Percentiles rank a stretch among this genome's conserved stretches.
Evolutionary conservation across 2,329 filamentous ascomycete genomes (phyloP).

Genomic region (Aspergillus tanneri): DNA sequence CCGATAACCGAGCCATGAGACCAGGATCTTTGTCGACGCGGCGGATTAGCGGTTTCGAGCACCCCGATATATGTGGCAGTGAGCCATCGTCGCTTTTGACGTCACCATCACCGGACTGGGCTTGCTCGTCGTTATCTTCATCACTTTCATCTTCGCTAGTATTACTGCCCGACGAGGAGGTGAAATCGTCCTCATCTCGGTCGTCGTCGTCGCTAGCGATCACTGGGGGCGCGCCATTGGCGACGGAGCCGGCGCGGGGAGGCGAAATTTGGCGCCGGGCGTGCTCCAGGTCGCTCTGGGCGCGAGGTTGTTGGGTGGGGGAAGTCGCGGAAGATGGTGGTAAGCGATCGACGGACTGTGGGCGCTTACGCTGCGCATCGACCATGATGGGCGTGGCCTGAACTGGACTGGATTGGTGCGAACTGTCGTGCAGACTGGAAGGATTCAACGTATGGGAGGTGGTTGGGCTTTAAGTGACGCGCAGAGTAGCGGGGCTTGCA

Average conservation of each 20-base stretch:
- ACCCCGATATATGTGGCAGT: slow-evolving; percentile 32
- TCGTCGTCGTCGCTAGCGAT: slow-evolving; percentile 13
- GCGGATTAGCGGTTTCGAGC: slow-evolving; percentile 36
- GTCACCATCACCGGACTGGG: neutral
- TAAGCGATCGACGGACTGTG: slow-evolving; percentile 10
- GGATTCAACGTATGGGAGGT: no score
- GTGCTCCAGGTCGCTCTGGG: neutral
- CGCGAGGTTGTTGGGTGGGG: slow-evolving; percentile 8
- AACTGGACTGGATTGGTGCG: no score
- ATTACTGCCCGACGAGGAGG: slow-evolving; percentile 26
- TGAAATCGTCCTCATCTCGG: slow-evolving; percentile 26
- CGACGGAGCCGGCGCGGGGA: neutral
- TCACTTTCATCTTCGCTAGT: slow-evolving; percentile 25
- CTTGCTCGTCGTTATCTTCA: slow-evolving; percentile 13
- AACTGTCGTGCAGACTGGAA: no score
- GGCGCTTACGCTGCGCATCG: slow-evolving; percentile 17
- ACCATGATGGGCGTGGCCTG: slow-evolving; percentile 16
- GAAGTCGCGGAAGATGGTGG: slow-evolving; percentile 6
- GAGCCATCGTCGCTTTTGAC: slow-evolving; percentile 12
- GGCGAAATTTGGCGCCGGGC: neutral
- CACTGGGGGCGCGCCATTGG: neutral
- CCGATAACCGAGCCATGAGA: slow-evolving; percentile 39
- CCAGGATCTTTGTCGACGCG: slow-evolving; percentile 27
- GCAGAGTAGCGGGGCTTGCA: no score
- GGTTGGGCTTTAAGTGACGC: no score